Conservation (phyloP, 192 early-diverging fungal species). For the Backusella australiensis region DNA sequence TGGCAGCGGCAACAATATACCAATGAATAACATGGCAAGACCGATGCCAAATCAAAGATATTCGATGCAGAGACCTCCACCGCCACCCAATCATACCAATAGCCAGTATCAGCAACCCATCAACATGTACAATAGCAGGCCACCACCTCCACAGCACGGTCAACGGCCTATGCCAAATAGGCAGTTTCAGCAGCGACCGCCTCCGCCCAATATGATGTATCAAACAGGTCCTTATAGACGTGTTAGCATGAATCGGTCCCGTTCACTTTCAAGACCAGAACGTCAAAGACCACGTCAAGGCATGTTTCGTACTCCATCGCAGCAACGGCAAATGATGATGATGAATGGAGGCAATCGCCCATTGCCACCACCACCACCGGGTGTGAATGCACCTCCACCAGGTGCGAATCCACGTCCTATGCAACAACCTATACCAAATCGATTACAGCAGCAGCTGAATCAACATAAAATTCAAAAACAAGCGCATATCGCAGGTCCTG, state of each 20-base stretch:
- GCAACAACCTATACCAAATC: conserved; percentile 24
- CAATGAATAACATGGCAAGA: neutral
- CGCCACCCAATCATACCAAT: neutral
- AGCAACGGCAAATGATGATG: conserved; percentile 17
- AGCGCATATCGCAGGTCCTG: conserved; percentile 10
- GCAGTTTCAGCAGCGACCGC: neutral
- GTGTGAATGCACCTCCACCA: neutral
- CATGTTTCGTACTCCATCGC: conserved; percentile 40
- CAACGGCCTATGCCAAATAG: neutral
- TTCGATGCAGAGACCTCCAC: conserved; percentile 3
- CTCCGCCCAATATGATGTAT: neutral
- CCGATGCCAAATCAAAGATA: neutral
- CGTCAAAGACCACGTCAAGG: conserved; percentile 46
- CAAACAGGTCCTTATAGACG: conserved; percentile 16
- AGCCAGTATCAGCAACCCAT: neutral
- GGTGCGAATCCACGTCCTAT: neutral
- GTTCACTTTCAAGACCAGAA: conserved; percentile 49
- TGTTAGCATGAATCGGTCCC: conserved; percentile 30
- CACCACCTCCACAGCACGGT: neutral
- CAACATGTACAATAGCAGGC: neutral
- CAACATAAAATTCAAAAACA: conserved; percentile 25
- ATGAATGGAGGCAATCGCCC: neutral
- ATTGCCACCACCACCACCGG: neutral
- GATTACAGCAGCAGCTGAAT: conserved; percentile 26
- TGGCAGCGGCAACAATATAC: neutral